Percentiles rank a stretch among this genome's conserved stretches.
Evolutionary conservation across 768 basidiomycete species (phyloP).

Genomic region (Tylopilus intermedius): DNA sequence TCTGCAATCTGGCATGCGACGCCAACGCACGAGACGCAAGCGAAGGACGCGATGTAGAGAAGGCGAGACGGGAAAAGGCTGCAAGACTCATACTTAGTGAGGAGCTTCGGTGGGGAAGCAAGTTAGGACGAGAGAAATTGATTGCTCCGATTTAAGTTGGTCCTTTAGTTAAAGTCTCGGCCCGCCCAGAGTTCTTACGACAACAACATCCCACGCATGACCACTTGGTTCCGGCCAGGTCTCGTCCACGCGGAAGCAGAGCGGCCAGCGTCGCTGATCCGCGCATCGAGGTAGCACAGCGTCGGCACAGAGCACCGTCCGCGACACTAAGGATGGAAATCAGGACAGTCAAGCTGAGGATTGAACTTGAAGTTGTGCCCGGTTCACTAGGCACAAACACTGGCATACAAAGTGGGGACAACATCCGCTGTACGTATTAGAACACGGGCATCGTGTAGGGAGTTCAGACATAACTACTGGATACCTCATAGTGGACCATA

Average conservation of each 20-base stretch:
- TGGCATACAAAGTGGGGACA: neutral
- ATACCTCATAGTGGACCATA: slow-evolving; percentile 31
- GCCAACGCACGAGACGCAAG: slow-evolving; percentile 9
- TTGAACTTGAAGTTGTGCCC: too few species aligned
- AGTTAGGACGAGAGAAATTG: slow-evolving; percentile 14
- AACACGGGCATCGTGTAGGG: slow-evolving; percentile 16
- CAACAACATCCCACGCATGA: neutral
- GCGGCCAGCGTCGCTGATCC: neutral
- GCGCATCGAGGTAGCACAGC: too few species aligned
- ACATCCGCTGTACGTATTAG: slow-evolving; percentile 20
- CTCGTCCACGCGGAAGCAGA: too few species aligned
- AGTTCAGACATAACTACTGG: slow-evolving; percentile 20
- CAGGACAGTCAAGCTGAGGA: too few species aligned
- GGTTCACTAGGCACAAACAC: neutral
- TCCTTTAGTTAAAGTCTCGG: neutral
- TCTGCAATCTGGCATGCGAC: slow-evolving; percentile 21
- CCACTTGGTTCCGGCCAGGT: too few species aligned
- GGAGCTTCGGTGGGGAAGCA: slow-evolving; percentile 10
- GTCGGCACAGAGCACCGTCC: too few species aligned
- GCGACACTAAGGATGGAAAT: too few species aligned
- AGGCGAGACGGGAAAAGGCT: slow-evolving; percentile 26
- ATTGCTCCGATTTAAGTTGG: slow-evolving; percentile 19
- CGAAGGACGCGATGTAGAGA: slow-evolving; percentile 9
- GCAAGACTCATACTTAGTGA: slow-evolving; percentile 24
- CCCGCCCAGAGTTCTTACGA: slow-evolving; percentile 3